Percentiles rank a stretch among this genome's conserved stretches.
phyloP scores from a whole-genome alignment of 345 rosid genomes.

The Cardamine occulta region DNA sequence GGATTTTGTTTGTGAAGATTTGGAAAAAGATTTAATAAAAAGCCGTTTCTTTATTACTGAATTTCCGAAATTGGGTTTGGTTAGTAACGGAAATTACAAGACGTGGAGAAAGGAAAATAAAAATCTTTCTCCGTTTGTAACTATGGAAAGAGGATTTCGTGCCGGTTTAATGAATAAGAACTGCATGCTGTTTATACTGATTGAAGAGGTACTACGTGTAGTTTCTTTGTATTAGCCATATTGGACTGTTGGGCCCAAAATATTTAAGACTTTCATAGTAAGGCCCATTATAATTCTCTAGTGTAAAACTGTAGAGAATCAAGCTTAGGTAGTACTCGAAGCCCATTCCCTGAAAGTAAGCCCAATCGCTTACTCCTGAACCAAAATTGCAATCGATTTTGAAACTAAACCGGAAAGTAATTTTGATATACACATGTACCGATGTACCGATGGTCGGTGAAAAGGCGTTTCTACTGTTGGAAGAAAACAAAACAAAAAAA shows the following conservation, averaged over 20 bases:
- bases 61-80: slow-evolving; percentile 39
- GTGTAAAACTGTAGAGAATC: too few species aligned
- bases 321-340: not conserved
- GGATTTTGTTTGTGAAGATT: slow-evolving; percentile 27
- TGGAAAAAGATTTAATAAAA: slow-evolving; percentile 15
- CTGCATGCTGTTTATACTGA: slow-evolving; percentile 13
- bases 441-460: slow-evolving; percentile 36
- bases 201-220: slow-evolving; percentile 11
- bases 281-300: not conserved
- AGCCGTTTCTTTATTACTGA: slow-evolving; percentile 27
- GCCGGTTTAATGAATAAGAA: not conserved
- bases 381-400: not conserved
- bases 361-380: not conserved
- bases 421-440: too few species aligned
- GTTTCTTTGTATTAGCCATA: not conserved
- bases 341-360: not conserved
- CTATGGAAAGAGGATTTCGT: not conserved
- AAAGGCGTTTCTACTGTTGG: slow-evolving; percentile 33
- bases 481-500: slow-evolving; percentile 16
- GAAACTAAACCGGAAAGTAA: not conserved
- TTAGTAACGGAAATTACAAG: slow-evolving; percentile 30
- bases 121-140: slow-evolving; percentile 2
- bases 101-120: not conserved
- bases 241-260: not conserved
- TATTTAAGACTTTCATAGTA: not conserved